A percentile compares a stretch with the other conserved stretches of the same genome.
These are phyloP conservation scores for Dactylellina parvicollis DNA, from an alignment of 2,329 filamentous ascomycete species.

Conservation along the genomic window DNA sequence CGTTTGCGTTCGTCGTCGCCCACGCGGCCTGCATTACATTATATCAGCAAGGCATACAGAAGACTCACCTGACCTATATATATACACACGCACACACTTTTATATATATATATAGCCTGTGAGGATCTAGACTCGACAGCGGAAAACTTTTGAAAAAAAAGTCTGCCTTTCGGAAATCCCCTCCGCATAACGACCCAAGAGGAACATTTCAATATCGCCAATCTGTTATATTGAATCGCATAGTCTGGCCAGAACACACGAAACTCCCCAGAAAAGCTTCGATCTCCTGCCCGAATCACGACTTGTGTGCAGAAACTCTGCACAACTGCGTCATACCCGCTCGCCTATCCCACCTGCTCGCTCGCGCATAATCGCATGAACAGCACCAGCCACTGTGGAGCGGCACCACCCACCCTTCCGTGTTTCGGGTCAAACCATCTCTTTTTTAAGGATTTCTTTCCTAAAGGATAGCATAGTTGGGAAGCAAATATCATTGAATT, in stretches of 20 bases:
- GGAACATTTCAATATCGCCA: neutral
- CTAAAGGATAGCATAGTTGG: conserved; percentile 15
- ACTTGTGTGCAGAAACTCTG: conserved; percentile 1
- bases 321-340: conserved; percentile 39
- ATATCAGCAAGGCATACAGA: neutral
- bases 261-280: neutral
- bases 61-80: neutral
- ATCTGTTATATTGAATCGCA: neutral
- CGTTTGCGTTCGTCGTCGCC: neutral
- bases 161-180: conserved; percentile 29
- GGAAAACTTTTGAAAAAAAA: neutral
- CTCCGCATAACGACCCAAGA: neutral
- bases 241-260: neutral
- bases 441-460: conserved; percentile 18
- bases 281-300: conserved; percentile 18
- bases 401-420: neutral
- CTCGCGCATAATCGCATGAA: conserved; percentile 51
- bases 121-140: neutral
- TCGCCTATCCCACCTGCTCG: conserved; percentile 12
- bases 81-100: too few species aligned
- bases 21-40: neutral
- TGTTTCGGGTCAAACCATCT: conserved; percentile 33
- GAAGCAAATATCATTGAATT: conserved; percentile 20
- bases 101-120: too few species aligned
- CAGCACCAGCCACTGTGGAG: conserved; percentile 22